Evolutionary conservation across 2,329 filamentous ascomycete genomes (phyloP).

Genomic region (Calonectria hawksworthii): DNA sequence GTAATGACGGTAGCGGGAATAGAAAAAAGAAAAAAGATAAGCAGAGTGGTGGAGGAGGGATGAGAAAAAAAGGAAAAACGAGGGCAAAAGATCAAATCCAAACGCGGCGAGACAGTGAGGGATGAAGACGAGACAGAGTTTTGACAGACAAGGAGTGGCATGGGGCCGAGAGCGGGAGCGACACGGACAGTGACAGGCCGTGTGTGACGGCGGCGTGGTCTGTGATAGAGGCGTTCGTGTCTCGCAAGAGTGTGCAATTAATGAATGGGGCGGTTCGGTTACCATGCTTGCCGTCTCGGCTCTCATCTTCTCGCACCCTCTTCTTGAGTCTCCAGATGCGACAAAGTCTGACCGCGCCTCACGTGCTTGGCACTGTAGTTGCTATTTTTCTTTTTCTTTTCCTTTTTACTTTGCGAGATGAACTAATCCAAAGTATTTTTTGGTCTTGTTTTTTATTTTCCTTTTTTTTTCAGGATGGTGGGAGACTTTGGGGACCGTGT

Average conservation of each 20-base stretch:
- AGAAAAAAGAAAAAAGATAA: neutral
- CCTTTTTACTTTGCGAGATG: neutral
- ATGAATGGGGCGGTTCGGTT: neutral
- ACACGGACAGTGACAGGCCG: neutral
- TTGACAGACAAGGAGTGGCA: constrained; percentile 36
- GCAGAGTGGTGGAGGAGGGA: neutral
- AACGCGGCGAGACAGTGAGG: neutral
- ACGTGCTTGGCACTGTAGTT: neutral
- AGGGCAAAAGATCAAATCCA: neutral
- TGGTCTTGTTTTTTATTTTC: neutral
- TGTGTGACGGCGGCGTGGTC: constrained; percentile 3
- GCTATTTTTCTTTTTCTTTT: too few relatives aligned
- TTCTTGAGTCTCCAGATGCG: neutral
- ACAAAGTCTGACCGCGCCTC: neutral
- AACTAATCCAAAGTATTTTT: neutral
- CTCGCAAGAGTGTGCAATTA: neutral
- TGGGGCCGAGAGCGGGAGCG: constrained; percentile 17
- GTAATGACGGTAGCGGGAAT: neutral
- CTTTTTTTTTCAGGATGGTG: neutral
- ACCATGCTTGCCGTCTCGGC: neutral
- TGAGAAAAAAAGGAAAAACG: neutral
- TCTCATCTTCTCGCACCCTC: neutral
- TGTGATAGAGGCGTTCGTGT: neutral
- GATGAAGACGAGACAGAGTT: constrained; percentile 27
- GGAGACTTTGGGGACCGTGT: neutral